Base-by-base conservation (phyloP, 2,329 filamentous ascomycete species). In the Penicillium glabrum region DNA sequence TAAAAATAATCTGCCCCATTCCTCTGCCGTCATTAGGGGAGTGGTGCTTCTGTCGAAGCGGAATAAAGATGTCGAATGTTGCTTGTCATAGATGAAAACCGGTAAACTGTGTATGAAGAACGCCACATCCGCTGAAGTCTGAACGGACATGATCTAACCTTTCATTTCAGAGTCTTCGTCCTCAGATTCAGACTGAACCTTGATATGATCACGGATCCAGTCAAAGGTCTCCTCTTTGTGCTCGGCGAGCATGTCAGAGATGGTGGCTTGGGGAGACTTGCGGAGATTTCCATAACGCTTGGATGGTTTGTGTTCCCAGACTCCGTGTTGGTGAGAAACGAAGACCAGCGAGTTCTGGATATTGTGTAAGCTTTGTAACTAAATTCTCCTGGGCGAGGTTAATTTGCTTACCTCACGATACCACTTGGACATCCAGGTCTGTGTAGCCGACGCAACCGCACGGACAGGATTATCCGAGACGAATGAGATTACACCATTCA, bases 401-500 rank as follows among this genome's bases (percentile, higher is more conserved):
- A 5, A 23, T 51, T 7, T 11, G 67, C 74, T 68, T 75, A 82
- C 80, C 23, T 86, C 81, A 69, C 88, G 89, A 75, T 96, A 98
- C 93, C 93, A 98, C 24, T 81, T 80, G 1, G 86, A 88, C 1
- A 93, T 80, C 58, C 74, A 79, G 19, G 82, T 80, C n/a, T 84
- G 81, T 57, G 96, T 89, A 27, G 86, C 84, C 62, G 95, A 92
- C 33, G 90, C 90, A 65, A 96, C 85, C 1, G 91, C 88, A 13
- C 90, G 86, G 19, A 97, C 81, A 29, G 85, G 85, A 54, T 90
- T 82, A 37, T 85, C 89, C 24, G 87, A 86, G 19, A 96, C 89
- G 69, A 96, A 96, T 60, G 89, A 91, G 63, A 97, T 81, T 14
- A 96, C 83, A 31, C 87, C 88, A 1, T 86, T 80, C 48, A 96